A percentile compares a stretch with the other conserved stretches of the same genome.
Conservation (phyloP, 2,329 filamentous ascomycete genomes). For the Xylaria sp. region DNA sequence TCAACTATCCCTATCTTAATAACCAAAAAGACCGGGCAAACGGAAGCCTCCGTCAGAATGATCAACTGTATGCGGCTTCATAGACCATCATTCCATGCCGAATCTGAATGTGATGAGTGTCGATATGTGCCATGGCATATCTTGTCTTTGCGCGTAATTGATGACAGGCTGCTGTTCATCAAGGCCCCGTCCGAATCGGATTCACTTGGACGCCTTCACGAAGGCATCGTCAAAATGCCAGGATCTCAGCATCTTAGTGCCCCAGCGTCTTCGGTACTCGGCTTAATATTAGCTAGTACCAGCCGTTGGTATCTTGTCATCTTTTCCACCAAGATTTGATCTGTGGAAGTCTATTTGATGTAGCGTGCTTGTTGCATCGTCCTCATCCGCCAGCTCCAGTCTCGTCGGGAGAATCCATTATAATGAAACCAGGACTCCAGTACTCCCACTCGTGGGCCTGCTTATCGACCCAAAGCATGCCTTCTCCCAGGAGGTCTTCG, state of each 20-base stretch:
- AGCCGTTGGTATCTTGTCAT: not conserved
- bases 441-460: slow-evolving; percentile 91
- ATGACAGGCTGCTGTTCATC: no score
- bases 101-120: not conserved
- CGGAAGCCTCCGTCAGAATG: not conserved
- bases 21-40: not conserved
- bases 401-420: slow-evolving; percentile 43
- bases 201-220: not conserved
- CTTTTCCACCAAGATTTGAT: slow-evolving; percentile 2
- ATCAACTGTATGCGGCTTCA: not conserved
- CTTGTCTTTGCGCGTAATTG: no score
- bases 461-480: slow-evolving; percentile 93
- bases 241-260: not conserved
- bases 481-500: slow-evolving; percentile 88
- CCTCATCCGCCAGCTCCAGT: slow-evolving; percentile 41
- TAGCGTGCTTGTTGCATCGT: not conserved
- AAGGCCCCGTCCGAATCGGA: not conserved
- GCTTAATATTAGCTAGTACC: not conserved
- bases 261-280: not conserved
- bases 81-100: not conserved
- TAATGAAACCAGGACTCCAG: slow-evolving; percentile 85
- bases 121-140: not conserved
- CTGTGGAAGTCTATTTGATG: not conserved
- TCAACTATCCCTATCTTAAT: not conserved
- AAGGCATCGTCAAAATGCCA: not conserved